Conservation (phyloP, 2,329 filamentous ascomycete genomes). For the Penicillium brasilianum region DNA sequence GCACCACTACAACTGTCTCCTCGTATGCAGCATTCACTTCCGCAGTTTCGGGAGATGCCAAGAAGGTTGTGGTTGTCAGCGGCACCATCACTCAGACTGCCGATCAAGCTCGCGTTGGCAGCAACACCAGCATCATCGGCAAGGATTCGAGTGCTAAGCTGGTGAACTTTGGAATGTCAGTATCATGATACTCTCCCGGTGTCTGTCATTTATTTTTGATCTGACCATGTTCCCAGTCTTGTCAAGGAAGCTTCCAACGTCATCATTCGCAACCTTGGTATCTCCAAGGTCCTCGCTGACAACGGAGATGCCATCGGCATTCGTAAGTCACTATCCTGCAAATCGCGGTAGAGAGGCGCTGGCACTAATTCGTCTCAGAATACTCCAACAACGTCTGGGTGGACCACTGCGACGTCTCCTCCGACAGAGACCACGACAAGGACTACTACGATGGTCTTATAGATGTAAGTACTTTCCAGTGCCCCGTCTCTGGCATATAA, state of each 20-base stretch:
- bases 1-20: conserved; percentile 60
- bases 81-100: conserved; percentile 52
- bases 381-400: conserved; percentile 63
- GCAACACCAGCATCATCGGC: conserved; percentile 60
- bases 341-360: too few relatives aligned
- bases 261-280: conserved; percentile 67
- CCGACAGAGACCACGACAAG: conserved; percentile 65
- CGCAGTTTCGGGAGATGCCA: conserved; percentile 55
- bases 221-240: conserved; percentile 47
- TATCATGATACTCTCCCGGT: too few relatives aligned
- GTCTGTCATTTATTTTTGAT: too few relatives aligned
- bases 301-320: conserved; percentile 66
- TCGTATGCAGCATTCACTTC: conserved; percentile 56
- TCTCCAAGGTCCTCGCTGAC: conserved; percentile 60
- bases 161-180: conserved; percentile 51
- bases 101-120: conserved; percentile 53
- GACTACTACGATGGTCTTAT: conserved; percentile 73
- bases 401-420: conserved; percentile 70
- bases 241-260: conserved; percentile 63
- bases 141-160: conserved; percentile 58
- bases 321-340: conserved; percentile 53
- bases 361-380: conserved; percentile 22
- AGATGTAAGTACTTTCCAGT: conserved; percentile 47
- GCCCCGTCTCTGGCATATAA: not conserved
- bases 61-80: conserved; percentile 54